phyloP scores from a whole-genome alignment of 2,329 filamentous ascomycete species.

The Ilyonectria sp. region DNA sequence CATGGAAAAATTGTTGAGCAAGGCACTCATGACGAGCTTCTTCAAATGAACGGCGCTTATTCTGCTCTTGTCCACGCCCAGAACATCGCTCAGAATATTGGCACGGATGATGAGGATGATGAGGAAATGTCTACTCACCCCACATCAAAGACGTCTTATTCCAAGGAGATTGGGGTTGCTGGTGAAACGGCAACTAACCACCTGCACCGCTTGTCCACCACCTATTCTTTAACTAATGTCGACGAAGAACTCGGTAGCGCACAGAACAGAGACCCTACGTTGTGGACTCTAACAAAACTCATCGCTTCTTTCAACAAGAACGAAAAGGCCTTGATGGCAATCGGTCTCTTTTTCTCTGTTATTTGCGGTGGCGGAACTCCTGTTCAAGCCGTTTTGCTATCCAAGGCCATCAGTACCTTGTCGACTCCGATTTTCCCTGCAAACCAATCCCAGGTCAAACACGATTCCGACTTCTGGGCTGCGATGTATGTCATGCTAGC shows the following conservation, averaged over 20 bases:
- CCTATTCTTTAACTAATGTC: neutral
- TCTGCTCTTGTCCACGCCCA: conserved; percentile 29
- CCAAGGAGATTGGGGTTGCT: neutral
- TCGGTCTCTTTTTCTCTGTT: conserved; percentile 30
- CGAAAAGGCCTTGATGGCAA: conserved; percentile 1
- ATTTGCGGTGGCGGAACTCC: conserved; percentile 47
- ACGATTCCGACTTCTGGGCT: conserved; percentile 60
- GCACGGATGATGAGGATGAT: neutral
- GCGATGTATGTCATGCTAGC: conserved; percentile 65
- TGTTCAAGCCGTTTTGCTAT: conserved; percentile 48
- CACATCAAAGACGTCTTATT: neutral
- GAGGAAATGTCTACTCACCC: neutral
- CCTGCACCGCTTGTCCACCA: neutral
- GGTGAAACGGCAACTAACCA: neutral
- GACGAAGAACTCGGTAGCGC: neutral
- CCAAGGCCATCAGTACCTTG: conserved; percentile 37
- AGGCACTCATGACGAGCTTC: conserved; percentile 70
- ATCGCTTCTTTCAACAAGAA: conserved; percentile 25
- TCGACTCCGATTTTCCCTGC: conserved; percentile 35
- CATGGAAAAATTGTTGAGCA: conserved; percentile 69
- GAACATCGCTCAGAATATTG: neutral
- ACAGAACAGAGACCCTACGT: neutral
- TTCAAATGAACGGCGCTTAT: conserved; percentile 22
- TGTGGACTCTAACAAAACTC: conserved; percentile 22
- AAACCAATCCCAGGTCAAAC: conserved; percentile 16